Percentiles rank a stretch among this genome's conserved stretches.
Evolutionary conservation across 2,329 filamentous ascomycete genomes (phyloP).

Genomic region (Beauveria medogensis): DNA sequence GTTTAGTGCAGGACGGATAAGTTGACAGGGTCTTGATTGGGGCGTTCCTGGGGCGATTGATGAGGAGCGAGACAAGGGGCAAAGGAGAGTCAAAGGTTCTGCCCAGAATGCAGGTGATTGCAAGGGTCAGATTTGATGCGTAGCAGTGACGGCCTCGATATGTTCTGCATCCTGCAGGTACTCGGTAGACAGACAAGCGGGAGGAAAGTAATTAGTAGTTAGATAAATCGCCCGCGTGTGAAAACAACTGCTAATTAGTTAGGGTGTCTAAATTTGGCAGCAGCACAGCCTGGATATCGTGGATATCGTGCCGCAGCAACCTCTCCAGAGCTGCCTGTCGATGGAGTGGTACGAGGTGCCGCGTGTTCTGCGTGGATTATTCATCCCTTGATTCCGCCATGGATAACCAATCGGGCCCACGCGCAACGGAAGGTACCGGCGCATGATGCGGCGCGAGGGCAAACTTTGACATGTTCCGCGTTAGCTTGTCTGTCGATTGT

Average conservation of each 20-base stretch:
- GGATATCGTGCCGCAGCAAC: neutral
- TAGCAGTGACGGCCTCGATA: neutral
- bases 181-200: neutral
- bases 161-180: neutral
- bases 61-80: slow-evolving; percentile 4
- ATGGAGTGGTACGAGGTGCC: slow-evolving; percentile 1
- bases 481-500: neutral
- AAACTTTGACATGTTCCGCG: neutral
- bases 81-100: neutral
- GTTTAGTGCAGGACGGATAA: neutral
- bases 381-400: neutral
- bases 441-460: neutral
- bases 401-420: neutral
- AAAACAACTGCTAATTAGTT: neutral
- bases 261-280: slow-evolving; percentile 2
- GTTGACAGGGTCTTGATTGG: neutral
- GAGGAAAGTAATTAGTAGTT: no score
- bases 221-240: no score
- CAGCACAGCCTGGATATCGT: neutral
- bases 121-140: neutral
- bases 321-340: neutral
- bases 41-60: neutral
- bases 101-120: neutral
- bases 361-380: slow-evolving; percentile 5
- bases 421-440: neutral